Percentiles rank a stretch among this genome's conserved stretches.
Evolutionary conservation across 768 basidiomycete species (phyloP).

Genomic region (Xerocomellus intermedius): DNA sequence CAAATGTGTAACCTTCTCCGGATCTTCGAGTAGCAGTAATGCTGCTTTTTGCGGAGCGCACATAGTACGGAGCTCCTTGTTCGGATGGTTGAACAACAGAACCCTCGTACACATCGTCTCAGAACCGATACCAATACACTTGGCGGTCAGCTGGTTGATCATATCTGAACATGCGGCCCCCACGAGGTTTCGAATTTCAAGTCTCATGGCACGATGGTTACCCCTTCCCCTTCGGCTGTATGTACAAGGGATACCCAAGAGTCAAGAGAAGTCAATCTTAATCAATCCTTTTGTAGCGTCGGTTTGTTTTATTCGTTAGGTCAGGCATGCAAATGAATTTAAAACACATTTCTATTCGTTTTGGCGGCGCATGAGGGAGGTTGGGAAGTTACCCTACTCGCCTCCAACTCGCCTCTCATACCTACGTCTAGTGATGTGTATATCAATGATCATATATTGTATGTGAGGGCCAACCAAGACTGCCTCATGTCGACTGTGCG

Average conservation of each 20-base stretch:
- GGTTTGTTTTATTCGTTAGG: neutral
- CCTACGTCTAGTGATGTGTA: neutral
- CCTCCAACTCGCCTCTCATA: neutral
- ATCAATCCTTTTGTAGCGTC: slow-evolving; percentile 21
- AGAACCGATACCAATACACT: slow-evolving; percentile 8
- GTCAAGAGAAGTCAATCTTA: neutral
- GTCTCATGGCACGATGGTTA: slow-evolving; percentile 1
- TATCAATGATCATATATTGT: slow-evolving; percentile 1
- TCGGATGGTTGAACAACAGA: neutral
- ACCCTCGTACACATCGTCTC: neutral
- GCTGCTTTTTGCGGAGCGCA: neutral
- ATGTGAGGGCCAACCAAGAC: neutral
- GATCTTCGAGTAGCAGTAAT: neutral
- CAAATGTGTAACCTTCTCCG: neutral
- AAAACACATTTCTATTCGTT: neutral
- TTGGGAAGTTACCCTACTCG: neutral
- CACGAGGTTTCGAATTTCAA: slow-evolving; percentile 25
- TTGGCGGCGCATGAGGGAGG: neutral
- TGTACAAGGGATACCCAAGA: neutral
- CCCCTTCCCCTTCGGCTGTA: neutral
- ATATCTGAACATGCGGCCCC: slow-evolving; percentile 21
- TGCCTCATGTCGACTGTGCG: slow-evolving; percentile 1
- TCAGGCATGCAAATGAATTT: neutral
- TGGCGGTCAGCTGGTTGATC: slow-evolving; percentile 19
- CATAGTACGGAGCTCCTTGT: slow-evolving; percentile 5